Evolutionary conservation across 352 stramenopile species (phyloP), one percentile per base, ranked within the genome.

Genomic region (Phytophthora chlamydospora): DNA sequence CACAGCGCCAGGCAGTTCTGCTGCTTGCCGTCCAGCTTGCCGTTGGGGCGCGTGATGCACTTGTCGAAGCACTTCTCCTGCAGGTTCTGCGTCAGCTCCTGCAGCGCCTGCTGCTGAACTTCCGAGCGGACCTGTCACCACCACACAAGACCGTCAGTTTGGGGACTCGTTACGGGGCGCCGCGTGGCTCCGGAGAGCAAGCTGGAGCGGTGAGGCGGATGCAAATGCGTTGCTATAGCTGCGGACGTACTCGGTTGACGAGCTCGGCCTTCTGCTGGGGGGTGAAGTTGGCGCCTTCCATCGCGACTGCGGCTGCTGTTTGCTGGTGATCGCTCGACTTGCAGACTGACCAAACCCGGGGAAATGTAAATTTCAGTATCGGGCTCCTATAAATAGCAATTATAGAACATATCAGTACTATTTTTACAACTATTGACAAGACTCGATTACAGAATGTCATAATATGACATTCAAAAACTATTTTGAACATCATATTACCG

Each of bases 31-130:
- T 93, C 85, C 35, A 96, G 72, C 74, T 93, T 94, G 60, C 81
- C 82, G 54, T 82, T 86, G 16, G 88, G 74, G 51, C 72, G 81
- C 39, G 85, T 78, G 67, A 96, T 80, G 77, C 88, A 96, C 73
- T 95, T 93, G 75, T 96, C 86, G 60, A 96, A 96, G 68, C 88
- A 96, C 66, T 96, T 96, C 53, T 94, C 84, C 73, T 95, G 86
- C 44, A 96, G 58, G 61, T 85, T 93, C 73, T 90, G 81, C 48
- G 85, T 95, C 65, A 96, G 66, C 61, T 94, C 85, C 71, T 95
- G 83, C 34, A 95, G 71, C 52, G 84, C 84, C 66, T 93, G 84
- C 59, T 86, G 71, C 70, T 94, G 81, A 31, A 95, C 80, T 70
- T 96, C 85, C 54, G 83, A 85, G 66, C 85, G 85, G 19, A 95